Evolutionary conservation across 2,329 filamentous ascomycete genomes (phyloP), one percentile per base, ranked within the genome.

Genomic region (Cladorrhinum sp.): DNA sequence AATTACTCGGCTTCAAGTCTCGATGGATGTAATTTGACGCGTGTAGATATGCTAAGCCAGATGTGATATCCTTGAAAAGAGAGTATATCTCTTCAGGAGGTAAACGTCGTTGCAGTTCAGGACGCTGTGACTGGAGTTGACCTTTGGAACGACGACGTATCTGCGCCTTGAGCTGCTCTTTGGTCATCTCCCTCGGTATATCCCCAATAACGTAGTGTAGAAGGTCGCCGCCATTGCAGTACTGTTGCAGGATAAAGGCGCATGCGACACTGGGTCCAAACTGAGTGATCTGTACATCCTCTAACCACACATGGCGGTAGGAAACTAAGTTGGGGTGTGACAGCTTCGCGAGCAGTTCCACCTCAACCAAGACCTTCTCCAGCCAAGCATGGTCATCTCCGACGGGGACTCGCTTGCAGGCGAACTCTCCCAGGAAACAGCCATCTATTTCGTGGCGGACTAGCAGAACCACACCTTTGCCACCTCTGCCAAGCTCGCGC

Each of bases 231-330:
- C 88, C 83, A 72, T 99, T 98, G 77, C 96, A 99, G 70, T 96
- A 99, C 71, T 99, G 93, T 72, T 99, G 95, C 7, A 99, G 81
- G 60, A 99, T 99, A 72, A 96, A 99, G 3, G 93, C 92, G 69
- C 93, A 98, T 10, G 92, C 92, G 1, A 99, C 92, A 58, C 86
- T 92, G 0, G 96, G 95, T 0, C 92, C 90, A 72, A 99, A 99
- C 1, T 85, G 88, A 64, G 85, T 93, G 56, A 96, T 85, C 66
- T 89, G 85, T 57, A 89, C 88, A 72, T 97, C 90, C 73, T 99
- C 93, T 16, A 99, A 82, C 95, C 95, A 99, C 29, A 96, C 95
- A 75, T 98, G 95, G 6, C 93, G 89, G 73, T 99, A 99, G 0
- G 93, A 96, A 1, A 99, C 95, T 8, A 99, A 81, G 64, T 99